A percentile compares a stretch with the other conserved stretches of the same genome.
Conservation (phyloP, 75 land plant species). For the Adiantum capillusveneris region DNA sequence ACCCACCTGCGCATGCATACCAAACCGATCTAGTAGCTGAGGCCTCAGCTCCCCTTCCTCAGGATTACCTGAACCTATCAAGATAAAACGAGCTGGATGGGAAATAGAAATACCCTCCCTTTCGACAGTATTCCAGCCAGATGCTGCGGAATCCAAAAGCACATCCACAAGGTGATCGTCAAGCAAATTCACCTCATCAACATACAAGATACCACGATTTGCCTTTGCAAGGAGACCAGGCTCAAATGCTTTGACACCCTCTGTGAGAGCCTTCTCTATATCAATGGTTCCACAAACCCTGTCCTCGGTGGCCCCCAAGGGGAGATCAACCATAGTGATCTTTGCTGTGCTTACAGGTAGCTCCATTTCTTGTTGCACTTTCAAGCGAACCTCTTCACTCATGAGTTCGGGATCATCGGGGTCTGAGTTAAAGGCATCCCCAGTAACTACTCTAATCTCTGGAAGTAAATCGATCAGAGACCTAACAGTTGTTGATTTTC, state of each 20-base stretch:
- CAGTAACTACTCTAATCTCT: conserved; percentile 77
- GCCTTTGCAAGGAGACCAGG: conserved; percentile 98
- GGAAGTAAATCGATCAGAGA: conserved; percentile 94
- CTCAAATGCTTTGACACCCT: conserved; percentile 99
- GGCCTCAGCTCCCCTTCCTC: conserved; percentile 99
- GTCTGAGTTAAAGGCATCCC: conserved; percentile 94
- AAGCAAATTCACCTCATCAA: conserved; percentile 94
- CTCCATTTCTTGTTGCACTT: conserved; percentile 36
- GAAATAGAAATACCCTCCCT: conserved; percentile 98
- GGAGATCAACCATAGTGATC: conserved; percentile 96
- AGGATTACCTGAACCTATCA: conserved; percentile 97
- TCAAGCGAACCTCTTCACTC: conserved; percentile 74
- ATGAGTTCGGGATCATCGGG: conserved; percentile 89
- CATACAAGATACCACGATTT: conserved; percentile 91
- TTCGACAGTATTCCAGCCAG: conserved; percentile 99
- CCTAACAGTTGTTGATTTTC: conserved; percentile 95
- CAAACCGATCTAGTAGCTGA: conserved; percentile 92
- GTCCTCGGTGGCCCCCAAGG: conserved; percentile 96
- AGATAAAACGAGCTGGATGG: conserved; percentile 92
- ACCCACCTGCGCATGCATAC: conserved; percentile 99
- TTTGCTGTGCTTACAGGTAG: conserved; percentile 42
- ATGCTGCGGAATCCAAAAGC: conserved; percentile 93
- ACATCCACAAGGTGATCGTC: conserved; percentile 99
- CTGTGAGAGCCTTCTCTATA: conserved; percentile 96
- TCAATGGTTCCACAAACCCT: conserved; percentile 98